Evolutionary conservation across 768 basidiomycete genomes (phyloP), one percentile per base, ranked within the genome.

Genomic region (Phanerochaete carnosa): DNA sequence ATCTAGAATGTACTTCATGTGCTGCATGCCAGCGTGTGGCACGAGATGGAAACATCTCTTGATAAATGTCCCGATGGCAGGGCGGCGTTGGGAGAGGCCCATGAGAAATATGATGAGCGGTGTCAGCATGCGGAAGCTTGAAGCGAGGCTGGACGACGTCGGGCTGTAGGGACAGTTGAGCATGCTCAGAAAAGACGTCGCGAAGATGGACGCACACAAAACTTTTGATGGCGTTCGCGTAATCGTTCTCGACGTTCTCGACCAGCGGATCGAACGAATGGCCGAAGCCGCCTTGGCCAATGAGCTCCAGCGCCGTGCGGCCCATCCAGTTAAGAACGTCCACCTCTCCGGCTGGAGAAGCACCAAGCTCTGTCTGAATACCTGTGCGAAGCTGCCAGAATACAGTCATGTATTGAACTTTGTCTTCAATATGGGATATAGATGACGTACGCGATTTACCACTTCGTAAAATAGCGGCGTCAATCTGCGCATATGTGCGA

Each of bases 211-310:
- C 69, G 22, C 23, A 70, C 68, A 80, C 43, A 68, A 74, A 65
- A 74, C 61, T 62, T 61, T 71, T 71, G 37, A 73, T 58, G 7
- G 69, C 69, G 16, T 65, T 65, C 19, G 61, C 69, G 43, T 68
- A 73, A 22, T 57, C 55, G 58, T 72, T 64, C 15, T 39, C 45
- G 16, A 58, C 75, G 26, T 50, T 35, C 8, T 33, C 55, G 25
- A 57, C 35, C 1, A 83, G 70, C 2, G 67, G 56, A 35, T 77
- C 75, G 51, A 77, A 77, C 0, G 76, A 74, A 45, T 70, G 71
- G 0, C 77, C 77, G 33, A 83, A 70, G 3, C 81, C 80, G 19
- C 77, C 76, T 69, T 78, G 80, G 2, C 79, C 80, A 45, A 83
- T 76, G 45, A 82, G 63, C 59, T 72, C 71, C 8, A 72, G 67